Evolutionary conservation across 208 protist genomes (phyloP), one percentile per base, ranked within the genome.

Genomic region (Leishmania aethiopica): DNA sequence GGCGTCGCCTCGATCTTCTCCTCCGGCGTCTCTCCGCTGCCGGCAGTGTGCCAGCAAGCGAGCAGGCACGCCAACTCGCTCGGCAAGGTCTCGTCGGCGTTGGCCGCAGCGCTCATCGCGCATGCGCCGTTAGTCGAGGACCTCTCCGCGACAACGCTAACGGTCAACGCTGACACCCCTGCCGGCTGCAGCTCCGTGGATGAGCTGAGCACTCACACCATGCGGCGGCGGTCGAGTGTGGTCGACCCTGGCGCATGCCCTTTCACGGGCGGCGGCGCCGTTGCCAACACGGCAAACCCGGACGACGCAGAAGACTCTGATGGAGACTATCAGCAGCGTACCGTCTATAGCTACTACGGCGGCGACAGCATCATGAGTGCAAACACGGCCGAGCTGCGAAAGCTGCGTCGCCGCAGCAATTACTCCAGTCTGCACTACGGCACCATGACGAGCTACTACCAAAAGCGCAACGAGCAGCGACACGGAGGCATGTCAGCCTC

Each of bases 401-500:
- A 84, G 81, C 37, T 64, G 69, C 81, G 81, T 11, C 81, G 81
- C 0, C 75, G 81, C 19, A 84, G 81, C 70, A 84, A 45, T 60
- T 84, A 84, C 81, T 84, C 81, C 10, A 84, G 81, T 62, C 81
- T 84, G 28, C 81, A 84, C 57, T 84, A 84, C 66, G 81, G 81
- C 47, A 80, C 81, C 69, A 84, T 84, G 81, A 84, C 81, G 13
- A 49, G 81, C 45, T 84, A 77, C n/a, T 70, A 70, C 57, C 75
- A 53, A 67, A 75, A 55, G 60, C 66, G 81, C 28, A 71, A 69
- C 67, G 45, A 57, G 51, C 81, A 79, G 70, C 57, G 32, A 32
- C 67, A 70, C 45, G 11, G 37, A 11, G 62, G 55, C 67, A 5
- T 10, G 6, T 55, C 71, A 59, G 72, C 69, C 28, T 78, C 35